Evolutionary conservation across 2,329 filamentous ascomycete genomes (phyloP).

Genomic region (Magnaporthiopsis incrustans): DNA sequence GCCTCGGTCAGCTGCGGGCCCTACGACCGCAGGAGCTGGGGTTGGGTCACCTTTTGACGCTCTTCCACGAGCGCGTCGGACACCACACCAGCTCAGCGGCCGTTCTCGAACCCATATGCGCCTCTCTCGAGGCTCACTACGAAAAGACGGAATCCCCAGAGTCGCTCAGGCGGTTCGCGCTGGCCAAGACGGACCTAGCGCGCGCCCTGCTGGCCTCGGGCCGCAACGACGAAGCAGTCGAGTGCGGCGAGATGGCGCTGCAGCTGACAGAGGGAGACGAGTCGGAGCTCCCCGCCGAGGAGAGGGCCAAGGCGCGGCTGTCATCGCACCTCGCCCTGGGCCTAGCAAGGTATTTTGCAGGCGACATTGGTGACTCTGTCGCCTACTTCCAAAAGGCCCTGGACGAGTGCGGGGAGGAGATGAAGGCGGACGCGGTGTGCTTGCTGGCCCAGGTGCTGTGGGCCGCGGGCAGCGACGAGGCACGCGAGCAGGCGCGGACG

Average conservation of each 20-base stretch:
- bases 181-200: constrained; percentile 80
- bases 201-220: constrained; percentile 69
- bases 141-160: constrained; percentile 72
- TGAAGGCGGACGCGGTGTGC: constrained; percentile 75
- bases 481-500: constrained; percentile 67
- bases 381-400: constrained; percentile 74
- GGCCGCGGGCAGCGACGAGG: constrained; percentile 72
- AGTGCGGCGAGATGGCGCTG: constrained; percentile 74
- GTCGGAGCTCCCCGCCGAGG: constrained; percentile 55
- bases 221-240: constrained; percentile 59
- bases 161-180: constrained; percentile 67
- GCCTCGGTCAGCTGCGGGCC: constrained; percentile 69
- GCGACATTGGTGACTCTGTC: constrained; percentile 61
- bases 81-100: constrained; percentile 57
- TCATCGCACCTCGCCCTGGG: constrained; percentile 83
- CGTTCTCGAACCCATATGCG: constrained; percentile 59
- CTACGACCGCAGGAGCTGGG: constrained; percentile 64
- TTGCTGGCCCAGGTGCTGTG: constrained; percentile 86
- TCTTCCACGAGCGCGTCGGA: constrained; percentile 74
- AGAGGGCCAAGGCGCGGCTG: constrained; percentile 63
- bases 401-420: constrained; percentile 55
- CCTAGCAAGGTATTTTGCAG: constrained; percentile 67
- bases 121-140: constrained; percentile 68
- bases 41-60: constrained; percentile 67
- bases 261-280: constrained; percentile 69